A percentile compares a stretch with the other conserved stretches of the same genome.
phyloP scores from a whole-genome alignment of 768 basidiomycete genomes.

The Cystofilobasidium ferigula region DNA sequence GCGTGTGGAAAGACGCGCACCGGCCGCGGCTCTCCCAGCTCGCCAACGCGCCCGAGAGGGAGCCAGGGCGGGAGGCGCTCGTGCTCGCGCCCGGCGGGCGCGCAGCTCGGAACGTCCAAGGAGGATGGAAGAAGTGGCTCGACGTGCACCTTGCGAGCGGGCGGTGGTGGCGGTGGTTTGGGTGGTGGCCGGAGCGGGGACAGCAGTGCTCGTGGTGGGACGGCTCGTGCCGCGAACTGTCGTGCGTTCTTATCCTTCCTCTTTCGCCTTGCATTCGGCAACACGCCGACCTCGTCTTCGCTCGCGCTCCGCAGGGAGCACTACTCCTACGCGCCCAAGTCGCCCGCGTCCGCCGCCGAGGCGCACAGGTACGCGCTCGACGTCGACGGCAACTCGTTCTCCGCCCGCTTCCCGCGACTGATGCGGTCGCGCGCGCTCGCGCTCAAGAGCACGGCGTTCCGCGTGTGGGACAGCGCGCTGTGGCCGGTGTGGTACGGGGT shows the following conservation, averaged over 20 bases:
- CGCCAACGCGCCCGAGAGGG: neutral
- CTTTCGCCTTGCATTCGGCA: no score
- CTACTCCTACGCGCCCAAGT: neutral
- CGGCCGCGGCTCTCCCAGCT: neutral
- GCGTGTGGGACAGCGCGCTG: neutral
- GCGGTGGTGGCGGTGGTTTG: neutral
- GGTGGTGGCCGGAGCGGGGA: neutral
- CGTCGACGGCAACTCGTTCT: slow-evolving; percentile 1
- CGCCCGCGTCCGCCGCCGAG: neutral
- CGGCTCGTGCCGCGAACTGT: neutral
- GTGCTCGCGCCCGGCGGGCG: no score
- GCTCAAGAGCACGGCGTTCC: neutral
- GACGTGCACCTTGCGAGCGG: neutral
- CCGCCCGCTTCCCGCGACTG: neutral
- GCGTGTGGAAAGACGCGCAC: neutral
- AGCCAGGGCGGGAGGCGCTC: neutral
- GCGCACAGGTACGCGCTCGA: neutral
- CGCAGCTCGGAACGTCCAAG: no score
- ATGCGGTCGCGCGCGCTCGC: neutral
- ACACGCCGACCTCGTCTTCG: no score
- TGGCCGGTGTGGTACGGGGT: neutral
- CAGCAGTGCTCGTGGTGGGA: neutral
- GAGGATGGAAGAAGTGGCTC: neutral
- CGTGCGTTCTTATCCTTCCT: neutral
- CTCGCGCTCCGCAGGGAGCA: neutral